A percentile compares a stretch with the other conserved stretches of the same genome.
These are phyloP conservation scores for Trapa incisa DNA, from an alignment of 345 rosid species.

Conservation along the genomic window DNA sequence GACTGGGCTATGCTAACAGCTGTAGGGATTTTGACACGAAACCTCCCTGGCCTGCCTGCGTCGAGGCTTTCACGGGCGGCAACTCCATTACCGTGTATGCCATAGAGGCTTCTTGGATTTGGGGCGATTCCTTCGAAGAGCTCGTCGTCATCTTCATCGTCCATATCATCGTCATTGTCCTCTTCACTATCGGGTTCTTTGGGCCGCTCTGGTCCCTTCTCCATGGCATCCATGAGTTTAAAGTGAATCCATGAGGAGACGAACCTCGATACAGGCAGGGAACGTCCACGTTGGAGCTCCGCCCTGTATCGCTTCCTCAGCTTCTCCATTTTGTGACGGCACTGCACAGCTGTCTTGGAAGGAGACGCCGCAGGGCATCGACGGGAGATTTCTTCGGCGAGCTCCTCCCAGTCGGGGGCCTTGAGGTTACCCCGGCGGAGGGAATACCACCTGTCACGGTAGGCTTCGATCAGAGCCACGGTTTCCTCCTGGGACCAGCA, in stretches of 20 bases:
- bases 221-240: slow-evolving; percentile 81
- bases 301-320: slow-evolving; percentile 77
- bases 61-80: slow-evolving; percentile 31
- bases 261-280: slow-evolving; percentile 66
- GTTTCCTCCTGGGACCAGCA: slow-evolving; percentile 95
- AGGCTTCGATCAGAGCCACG: slow-evolving; percentile 59
- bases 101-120: slow-evolving; percentile 40
- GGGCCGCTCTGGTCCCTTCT: slow-evolving; percentile 38
- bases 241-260: slow-evolving; percentile 86
- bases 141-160: slow-evolving; percentile 16
- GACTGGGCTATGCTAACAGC: slow-evolving; percentile 75
- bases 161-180: slow-evolving; percentile 29
- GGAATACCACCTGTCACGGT: slow-evolving; percentile 79
- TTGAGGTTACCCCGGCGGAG: slow-evolving; percentile 88
- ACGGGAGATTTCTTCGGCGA: slow-evolving; percentile 49
- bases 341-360: slow-evolving; percentile 76
- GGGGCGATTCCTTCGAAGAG: slow-evolving; percentile 27
- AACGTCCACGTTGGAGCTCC: slow-evolving; percentile 81
- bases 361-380: slow-evolving; percentile 55
- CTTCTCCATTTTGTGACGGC: slow-evolving; percentile 99
- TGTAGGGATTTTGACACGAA: slow-evolving; percentile 67
- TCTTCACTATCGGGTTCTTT: slow-evolving; percentile 20
- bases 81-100: slow-evolving; percentile 45
- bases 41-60: slow-evolving; percentile 24
- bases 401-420: slow-evolving; percentile 93